Conservation (phyloP, 768 basidiomycete genomes). For the Leucocoprinus sp. region DNA sequence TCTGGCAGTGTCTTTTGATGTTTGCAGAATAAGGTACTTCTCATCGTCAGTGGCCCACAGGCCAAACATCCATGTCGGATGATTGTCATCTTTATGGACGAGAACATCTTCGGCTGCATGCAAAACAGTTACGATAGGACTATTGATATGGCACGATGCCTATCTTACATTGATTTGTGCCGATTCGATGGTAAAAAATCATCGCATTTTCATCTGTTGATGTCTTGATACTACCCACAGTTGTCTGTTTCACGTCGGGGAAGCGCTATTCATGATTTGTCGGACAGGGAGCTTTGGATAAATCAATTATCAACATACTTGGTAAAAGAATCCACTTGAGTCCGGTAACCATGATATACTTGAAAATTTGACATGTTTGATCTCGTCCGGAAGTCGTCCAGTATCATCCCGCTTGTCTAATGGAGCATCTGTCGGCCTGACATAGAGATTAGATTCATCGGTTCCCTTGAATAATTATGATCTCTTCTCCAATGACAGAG, state of each 20-base stretch:
- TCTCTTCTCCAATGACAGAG: slow-evolving; percentile 2
- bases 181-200: slow-evolving; percentile 70
- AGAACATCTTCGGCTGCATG: slow-evolving; percentile 54
- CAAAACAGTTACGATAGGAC: slow-evolving; percentile 17
- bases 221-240: slow-evolving; percentile 46
- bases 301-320: slow-evolving; percentile 25
- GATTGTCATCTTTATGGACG: slow-evolving; percentile 51
- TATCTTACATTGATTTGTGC: slow-evolving; percentile 57
- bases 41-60: slow-evolving; percentile 55
- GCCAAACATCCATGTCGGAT: slow-evolving; percentile 61
- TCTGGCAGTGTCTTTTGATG: slow-evolving; percentile 52
- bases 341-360: slow-evolving; percentile 67
- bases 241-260: slow-evolving; percentile 39
- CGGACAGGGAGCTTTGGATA: neutral
- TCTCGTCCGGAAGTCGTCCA: slow-evolving; percentile 51
- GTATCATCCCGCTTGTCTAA: slow-evolving; percentile 40
- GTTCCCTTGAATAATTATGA: slow-evolving; percentile 42
- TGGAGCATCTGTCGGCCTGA: slow-evolving; percentile 55
- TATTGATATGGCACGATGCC: slow-evolving; percentile 1
- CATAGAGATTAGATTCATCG: slow-evolving; percentile 62
- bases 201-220: slow-evolving; percentile 58
- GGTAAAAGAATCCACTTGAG: slow-evolving; percentile 81
- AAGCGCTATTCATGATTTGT: slow-evolving; percentile 35
- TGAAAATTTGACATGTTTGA: slow-evolving; percentile 75
- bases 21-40: slow-evolving; percentile 50